Conservation (phyloP, 805 yeast species). For the Blastobotrys americana region DNA sequence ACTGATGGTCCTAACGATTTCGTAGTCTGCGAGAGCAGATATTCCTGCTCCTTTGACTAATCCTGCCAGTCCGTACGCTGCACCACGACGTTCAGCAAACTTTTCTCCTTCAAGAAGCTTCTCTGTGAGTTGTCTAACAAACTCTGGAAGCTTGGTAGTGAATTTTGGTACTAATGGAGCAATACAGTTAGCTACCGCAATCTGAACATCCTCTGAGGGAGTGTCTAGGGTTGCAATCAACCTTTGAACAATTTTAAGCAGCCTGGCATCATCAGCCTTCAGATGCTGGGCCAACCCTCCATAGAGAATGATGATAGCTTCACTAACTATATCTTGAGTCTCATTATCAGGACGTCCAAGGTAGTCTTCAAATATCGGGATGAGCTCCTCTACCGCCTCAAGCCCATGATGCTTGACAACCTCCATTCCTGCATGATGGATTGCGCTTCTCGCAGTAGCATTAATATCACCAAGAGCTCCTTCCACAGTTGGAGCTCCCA, state of each 20-base stretch:
- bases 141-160: conserved; percentile 38
- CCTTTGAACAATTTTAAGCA: conserved; percentile 56
- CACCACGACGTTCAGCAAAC: conserved; percentile 66
- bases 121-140: conserved; percentile 52
- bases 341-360: conserved; percentile 34
- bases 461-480: conserved; percentile 70
- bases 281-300: conserved; percentile 90
- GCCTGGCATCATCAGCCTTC: conserved; percentile 55
- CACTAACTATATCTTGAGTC: conserved; percentile 57
- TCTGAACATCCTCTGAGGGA: conserved; percentile 86
- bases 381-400: conserved; percentile 57
- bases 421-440: conserved; percentile 83
- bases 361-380: conserved; percentile 72
- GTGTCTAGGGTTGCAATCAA: conserved; percentile 69
- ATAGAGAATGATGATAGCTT: conserved; percentile 76
- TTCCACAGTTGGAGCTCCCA: neutral
- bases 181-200: conserved; percentile 77
- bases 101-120: conserved; percentile 49
- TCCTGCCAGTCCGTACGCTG: conserved; percentile 96
- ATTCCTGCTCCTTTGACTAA: conserved; percentile 86
- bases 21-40: conserved; percentile 63
- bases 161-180: conserved; percentile 70
- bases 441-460: conserved; percentile 63
- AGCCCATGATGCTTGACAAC: conserved; percentile 62
- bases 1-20: conserved; percentile 62